Evolutionary conservation across 306 rosid genomes (phyloP).

Genomic region (Quercus variabilis): DNA sequence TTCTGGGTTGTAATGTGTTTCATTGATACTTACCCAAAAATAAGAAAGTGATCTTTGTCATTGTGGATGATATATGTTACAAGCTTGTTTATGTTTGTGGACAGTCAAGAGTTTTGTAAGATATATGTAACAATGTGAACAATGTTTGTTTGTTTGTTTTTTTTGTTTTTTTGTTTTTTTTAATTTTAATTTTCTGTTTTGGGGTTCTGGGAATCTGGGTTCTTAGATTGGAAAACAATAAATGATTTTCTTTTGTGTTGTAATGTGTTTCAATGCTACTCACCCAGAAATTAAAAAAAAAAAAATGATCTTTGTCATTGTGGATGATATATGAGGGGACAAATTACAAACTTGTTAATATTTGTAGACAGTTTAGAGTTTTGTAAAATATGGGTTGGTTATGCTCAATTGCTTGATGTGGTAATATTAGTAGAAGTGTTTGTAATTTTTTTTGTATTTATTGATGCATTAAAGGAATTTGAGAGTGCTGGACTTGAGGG

Average conservation of each 20-base stretch:
- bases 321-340: background rate
- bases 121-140: background rate
- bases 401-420: background rate
- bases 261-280: background rate
- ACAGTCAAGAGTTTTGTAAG: background rate
- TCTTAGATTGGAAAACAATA: background rate
- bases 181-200: background rate
- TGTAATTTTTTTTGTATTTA: slow-evolving; percentile 12
- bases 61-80: background rate
- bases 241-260: background rate
- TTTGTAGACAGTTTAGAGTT: background rate
- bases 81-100: background rate
- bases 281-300: background rate
- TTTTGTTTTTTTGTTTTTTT: too few species aligned
- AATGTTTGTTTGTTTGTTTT: too few species aligned
- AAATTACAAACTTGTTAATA: background rate
- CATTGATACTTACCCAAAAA: background rate
- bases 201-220: background rate
- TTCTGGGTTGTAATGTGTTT: background rate
- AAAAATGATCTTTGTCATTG: background rate
- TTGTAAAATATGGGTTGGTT: background rate
- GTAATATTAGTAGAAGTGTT: slow-evolving; percentile 4
- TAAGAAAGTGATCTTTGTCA: background rate
- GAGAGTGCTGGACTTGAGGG: slow-evolving; percentile 82
- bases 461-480: slow-evolving; percentile 62